Evolutionary conservation across 352 stramenopile species (phyloP).

Genomic region (Thraustochytrium sp.): DNA sequence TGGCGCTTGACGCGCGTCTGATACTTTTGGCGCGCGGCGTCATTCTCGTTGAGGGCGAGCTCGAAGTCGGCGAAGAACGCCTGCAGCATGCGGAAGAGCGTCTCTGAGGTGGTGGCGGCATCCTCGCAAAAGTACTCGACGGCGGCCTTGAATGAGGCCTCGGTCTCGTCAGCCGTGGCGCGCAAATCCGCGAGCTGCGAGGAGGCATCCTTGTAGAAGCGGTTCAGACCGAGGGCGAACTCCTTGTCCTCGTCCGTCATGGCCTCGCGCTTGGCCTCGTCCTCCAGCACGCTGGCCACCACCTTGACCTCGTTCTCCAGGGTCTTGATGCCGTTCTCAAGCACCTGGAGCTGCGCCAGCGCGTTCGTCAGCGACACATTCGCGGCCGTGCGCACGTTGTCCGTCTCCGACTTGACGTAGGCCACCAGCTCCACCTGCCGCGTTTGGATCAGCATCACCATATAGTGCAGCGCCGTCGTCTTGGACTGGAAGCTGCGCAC

Average conservation of each 20-base stretch:
- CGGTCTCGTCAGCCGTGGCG: constrained; percentile 52
- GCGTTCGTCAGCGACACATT: constrained; percentile 55
- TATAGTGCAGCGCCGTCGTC: constrained; percentile 94
- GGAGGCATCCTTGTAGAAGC: constrained; percentile 58
- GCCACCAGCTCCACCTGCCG: constrained; percentile 84
- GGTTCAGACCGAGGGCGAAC: constrained; percentile 55
- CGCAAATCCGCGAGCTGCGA: constrained; percentile 56
- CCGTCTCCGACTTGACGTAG: constrained; percentile 63
- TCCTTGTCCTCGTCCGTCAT: constrained; percentile 59
- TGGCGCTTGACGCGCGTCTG: background rate
- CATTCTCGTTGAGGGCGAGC: constrained; percentile 31
- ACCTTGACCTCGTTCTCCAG: constrained; percentile 52
- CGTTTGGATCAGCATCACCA: constrained; percentile 88
- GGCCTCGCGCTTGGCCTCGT: constrained; percentile 42
- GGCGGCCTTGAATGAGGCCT: constrained; percentile 52
- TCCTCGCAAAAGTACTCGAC: constrained; percentile 71
- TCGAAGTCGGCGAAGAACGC: constrained; percentile 58
- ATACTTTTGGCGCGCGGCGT: constrained; percentile 18
- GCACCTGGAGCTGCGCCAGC: constrained; percentile 57
- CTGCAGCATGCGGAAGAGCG: constrained; percentile 66
- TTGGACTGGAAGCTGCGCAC: constrained; percentile 66
- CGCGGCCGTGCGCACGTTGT: constrained; percentile 73
- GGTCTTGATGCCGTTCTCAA: constrained; percentile 55
- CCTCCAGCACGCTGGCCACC: constrained; percentile 54
- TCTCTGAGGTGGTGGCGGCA: constrained; percentile 58